phyloP scores from a whole-genome alignment of 2,329 filamentous ascomycete species.

The Lizonia empirigonia region DNA sequence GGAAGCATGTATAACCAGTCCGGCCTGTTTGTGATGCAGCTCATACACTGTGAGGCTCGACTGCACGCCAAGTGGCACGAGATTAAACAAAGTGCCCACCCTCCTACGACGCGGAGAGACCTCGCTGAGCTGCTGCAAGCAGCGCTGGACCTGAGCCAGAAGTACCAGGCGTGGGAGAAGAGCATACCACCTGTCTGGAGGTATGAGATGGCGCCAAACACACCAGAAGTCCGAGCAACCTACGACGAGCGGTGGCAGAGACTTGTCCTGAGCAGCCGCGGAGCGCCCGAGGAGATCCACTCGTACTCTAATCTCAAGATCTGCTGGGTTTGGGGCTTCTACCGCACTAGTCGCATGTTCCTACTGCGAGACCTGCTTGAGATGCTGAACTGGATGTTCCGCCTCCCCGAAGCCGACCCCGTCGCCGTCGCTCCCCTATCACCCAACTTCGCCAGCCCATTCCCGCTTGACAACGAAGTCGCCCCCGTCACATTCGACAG shows the following conservation, averaged over 20 bases:
- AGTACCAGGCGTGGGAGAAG: slow-evolving; percentile 36
- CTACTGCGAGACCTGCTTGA: slow-evolving; percentile 37
- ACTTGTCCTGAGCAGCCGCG: slow-evolving; percentile 28
- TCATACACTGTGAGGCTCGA: slow-evolving; percentile 32
- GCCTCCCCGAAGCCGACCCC: slow-evolving; percentile 23
- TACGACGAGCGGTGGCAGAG: slow-evolving; percentile 33
- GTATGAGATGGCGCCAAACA: slow-evolving; percentile 31
- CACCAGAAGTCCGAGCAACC: slow-evolving; percentile 23
- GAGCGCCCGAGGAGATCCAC: slow-evolving; percentile 38
- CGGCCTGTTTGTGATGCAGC: slow-evolving; percentile 29
- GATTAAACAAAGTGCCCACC: slow-evolving; percentile 24
- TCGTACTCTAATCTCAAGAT: slow-evolving; percentile 28
- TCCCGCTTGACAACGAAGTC: slow-evolving; percentile 8
- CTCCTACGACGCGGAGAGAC: slow-evolving; percentile 25
- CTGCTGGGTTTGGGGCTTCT: slow-evolving; percentile 40
- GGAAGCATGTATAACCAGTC: slow-evolving; percentile 29
- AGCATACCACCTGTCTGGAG: slow-evolving; percentile 25
- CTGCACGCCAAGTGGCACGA: slow-evolving; percentile 39
- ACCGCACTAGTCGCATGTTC: slow-evolving; percentile 36
- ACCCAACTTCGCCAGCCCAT: slow-evolving; percentile 6
- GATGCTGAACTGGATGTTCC: slow-evolving; percentile 41
- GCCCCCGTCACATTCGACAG: slow-evolving; percentile 19
- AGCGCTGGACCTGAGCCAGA: slow-evolving; percentile 32
- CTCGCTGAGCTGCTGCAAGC: slow-evolving; percentile 30
- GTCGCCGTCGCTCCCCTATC: background rate